A percentile compares a stretch with the other conserved stretches of the same genome.
These are phyloP conservation scores for Microcos paniculata DNA, from an alignment of 345 rosid species.

Conservation along the genomic window DNA sequence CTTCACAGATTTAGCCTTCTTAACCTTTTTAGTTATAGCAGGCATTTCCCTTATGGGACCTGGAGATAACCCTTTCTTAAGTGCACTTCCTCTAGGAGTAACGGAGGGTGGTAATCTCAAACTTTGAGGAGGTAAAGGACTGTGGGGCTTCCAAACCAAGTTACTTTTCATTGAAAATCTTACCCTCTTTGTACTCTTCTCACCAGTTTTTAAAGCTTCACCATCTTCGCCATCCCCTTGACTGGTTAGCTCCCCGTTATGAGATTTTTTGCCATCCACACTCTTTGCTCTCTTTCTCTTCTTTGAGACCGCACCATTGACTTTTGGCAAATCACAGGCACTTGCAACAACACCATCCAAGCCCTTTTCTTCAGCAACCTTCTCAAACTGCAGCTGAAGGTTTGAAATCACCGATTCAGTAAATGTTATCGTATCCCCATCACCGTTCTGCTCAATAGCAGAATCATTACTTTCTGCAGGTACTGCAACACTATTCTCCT, in stretches of 20 bases:
- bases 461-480: conserved; percentile 18
- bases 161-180: conserved; percentile 86
- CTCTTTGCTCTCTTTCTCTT: conserved; percentile 76
- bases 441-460: conserved; percentile 22
- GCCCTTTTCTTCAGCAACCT: conserved; percentile 72
- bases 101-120: conserved; percentile 92
- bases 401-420: conserved; percentile 68
- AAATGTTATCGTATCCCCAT: conserved; percentile 26
- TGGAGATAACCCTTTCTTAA: conserved; percentile 83
- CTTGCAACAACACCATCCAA: conserved; percentile 37
- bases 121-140: conserved; percentile 87
- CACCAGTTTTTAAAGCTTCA: conserved; percentile 40
- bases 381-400: conserved; percentile 90
- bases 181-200: conserved; percentile 83
- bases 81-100: conserved; percentile 97
- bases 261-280: conserved; percentile 23
- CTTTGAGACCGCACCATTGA: conserved; percentile 41
- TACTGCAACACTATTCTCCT: conserved; percentile 24
- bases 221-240: conserved; percentile 41
- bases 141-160: conserved; percentile 96
- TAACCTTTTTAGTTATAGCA: conserved; percentile 45
- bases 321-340: conserved; percentile 39
- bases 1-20: conserved; percentile 47
- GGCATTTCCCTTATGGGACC: conserved; percentile 80
- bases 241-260: conserved; percentile 25